Conservation (phyloP, 2,329 filamentous ascomycete species). For the Nannizzia gypsea region DNA sequence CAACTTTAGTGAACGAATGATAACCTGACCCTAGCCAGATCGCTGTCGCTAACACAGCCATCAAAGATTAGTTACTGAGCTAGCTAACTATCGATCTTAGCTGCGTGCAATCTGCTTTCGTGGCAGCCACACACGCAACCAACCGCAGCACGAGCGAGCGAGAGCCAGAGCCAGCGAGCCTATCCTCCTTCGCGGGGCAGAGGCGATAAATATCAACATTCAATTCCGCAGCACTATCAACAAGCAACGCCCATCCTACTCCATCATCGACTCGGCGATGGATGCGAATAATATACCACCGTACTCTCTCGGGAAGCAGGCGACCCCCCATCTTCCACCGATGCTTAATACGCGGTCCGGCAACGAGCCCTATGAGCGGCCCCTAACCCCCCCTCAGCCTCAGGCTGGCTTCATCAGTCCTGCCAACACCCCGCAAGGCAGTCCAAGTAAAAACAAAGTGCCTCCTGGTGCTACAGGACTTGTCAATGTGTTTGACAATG, state of each 20-base stretch:
- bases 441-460: slow-evolving; percentile 38
- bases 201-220: neutral
- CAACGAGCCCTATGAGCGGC: slow-evolving; percentile 37
- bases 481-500: slow-evolving; percentile 40
- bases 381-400: slow-evolving; percentile 33
- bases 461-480: slow-evolving; percentile 39
- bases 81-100: neutral
- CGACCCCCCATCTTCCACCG: slow-evolving; percentile 36
- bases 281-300: slow-evolving; percentile 26
- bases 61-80: neutral
- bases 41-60: neutral
- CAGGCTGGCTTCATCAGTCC: slow-evolving; percentile 38
- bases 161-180: neutral
- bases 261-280: slow-evolving; percentile 18
- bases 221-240: neutral
- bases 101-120: neutral
- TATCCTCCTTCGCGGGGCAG: neutral
- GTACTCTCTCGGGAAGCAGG: slow-evolving; percentile 23
- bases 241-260: neutral
- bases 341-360: slow-evolving; percentile 39
- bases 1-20: neutral
- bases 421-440: slow-evolving; percentile 38
- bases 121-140: neutral
- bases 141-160: neutral
- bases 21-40: slow-evolving; percentile 1